Evolutionary conservation across 2,329 filamentous ascomycete genomes (phyloP), one percentile per base, ranked within the genome.

Genomic region (Penicillium sp.): DNA sequence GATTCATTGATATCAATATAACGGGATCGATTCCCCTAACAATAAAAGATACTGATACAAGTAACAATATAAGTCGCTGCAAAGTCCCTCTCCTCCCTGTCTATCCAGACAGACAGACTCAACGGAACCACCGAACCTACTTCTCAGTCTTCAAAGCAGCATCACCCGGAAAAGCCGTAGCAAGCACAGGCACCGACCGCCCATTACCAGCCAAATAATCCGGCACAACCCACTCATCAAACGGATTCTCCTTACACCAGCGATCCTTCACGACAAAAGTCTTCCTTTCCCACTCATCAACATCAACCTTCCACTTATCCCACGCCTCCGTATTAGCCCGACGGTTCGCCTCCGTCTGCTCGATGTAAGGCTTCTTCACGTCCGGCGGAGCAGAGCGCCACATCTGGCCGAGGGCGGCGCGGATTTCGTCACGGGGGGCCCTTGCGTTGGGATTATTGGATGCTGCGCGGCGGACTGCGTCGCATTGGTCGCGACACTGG

Each of bases 321-420:
- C 81, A 77, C n/a, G 78, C 76, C 41, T 77, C 76, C 39, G 83
- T 82, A 57, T 90, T 87, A 1, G 72, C 75, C 49, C 79, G 76
- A 66, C 91, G 91, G 58, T 89, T 86, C 44, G 78, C 78, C 46
- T 84, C 78, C 3, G 87, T 88, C 65, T 85, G 79, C 25, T 89
- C 84, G 41, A 91, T 80, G 63, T 88, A 97, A 0, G 90, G 91
- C 64, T 80, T 79, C 63, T 86, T 88, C 59, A 83, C 80, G 37
- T 87, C 87, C 5, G 82, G 77, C 1, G 78, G 72, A 0, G 88
- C 83, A 41, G 88, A 86, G 59, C 87, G 88, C 93, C 93, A 99
- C 84, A 93, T 91, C 64, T 87, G 86, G 25, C 91, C 91, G 9
- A 93, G 82, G 66, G 90, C 89, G 42, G 84, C 81, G 29, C 93